Base-by-base conservation (phyloP, 306 rosid genomes). In the Acacia crassicarpa region DNA sequence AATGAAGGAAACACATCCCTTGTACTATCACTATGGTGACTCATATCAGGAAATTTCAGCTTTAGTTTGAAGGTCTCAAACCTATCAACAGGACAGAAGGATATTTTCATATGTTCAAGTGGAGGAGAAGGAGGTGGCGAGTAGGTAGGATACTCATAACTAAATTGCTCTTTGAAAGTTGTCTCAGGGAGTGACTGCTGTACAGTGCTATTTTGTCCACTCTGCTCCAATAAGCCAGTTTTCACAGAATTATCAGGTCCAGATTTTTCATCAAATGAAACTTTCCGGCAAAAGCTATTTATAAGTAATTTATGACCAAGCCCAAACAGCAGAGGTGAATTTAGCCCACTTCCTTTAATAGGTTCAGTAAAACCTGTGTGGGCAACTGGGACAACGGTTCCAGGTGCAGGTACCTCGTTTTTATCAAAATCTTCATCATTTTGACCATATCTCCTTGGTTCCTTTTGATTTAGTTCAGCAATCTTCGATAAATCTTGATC, bases 71-170 rank as follows among this genome's bases (percentile, higher is more conserved):
- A 90, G 76, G 89, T 83, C 82, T 95, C 98, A 20, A 80, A 74
- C 80, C 87, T 85, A 78, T 75, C 87, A 46, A 91, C 56, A 13
- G 99, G 99, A 59, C 86, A 96, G 90, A 95, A 95, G 63, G 98
- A 95, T 79, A 95, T 95, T 82, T 93, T 93, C 99, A 95, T 95
- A 75, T 92, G 97, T 78, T 91, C 94, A 77, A 95, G 96, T 54
- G 94, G 96, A 3, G 99, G 99, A 19, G 99, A 95, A 84, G 94
- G 87, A 80, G 97, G 90, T 84, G 90, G 88, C 67, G 91, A 87
- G 65, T 74, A 80, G 74, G 83, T 75, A 23, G 91, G 84, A 88
- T 86, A 88, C 56, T 72, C 87, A 78, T 27, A 44, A 79, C 77
- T 82, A 81, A 81, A 83, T 76, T 83, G 82, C 88, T 88, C 94